Evolutionary conservation across 345 rosid species (phyloP).

Genomic region (Dipteronia dyeriana): DNA sequence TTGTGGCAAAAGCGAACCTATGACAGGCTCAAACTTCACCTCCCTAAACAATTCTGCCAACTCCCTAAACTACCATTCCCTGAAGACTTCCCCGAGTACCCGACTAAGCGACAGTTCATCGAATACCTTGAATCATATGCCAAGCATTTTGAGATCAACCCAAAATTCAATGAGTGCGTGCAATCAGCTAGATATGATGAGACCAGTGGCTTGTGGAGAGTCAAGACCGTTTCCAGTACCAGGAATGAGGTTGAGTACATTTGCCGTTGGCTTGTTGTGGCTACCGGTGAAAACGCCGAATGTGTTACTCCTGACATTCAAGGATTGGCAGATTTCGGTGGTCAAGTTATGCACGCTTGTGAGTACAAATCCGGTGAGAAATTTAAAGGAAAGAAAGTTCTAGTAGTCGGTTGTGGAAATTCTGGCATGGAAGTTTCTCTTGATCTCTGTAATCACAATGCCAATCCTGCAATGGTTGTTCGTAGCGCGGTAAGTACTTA

Average conservation of each 20-base stretch:
- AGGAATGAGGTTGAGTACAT: constrained; percentile 72
- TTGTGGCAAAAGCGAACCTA: constrained; percentile 81
- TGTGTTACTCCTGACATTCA: constrained; percentile 67
- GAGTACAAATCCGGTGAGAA: constrained; percentile 82
- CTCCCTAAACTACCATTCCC: constrained; percentile 84
- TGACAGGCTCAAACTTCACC: constrained; percentile 83
- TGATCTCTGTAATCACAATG: constrained; percentile 75
- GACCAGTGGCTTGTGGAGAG: constrained; percentile 82
- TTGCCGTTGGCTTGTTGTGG: constrained; percentile 94
- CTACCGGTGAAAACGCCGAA: constrained; percentile 96
- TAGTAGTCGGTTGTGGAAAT: constrained; percentile 94
- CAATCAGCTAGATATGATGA: constrained; percentile 78
- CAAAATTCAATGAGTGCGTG: constrained; percentile 80
- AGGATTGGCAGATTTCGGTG: constrained; percentile 64
- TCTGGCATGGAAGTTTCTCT: constrained; percentile 98
- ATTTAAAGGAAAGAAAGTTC: constrained; percentile 61
- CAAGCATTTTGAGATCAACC: constrained; percentile 57
- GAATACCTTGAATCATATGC: constrained; percentile 77
- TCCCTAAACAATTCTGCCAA: constrained; percentile 81
- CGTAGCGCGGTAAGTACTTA: constrained; percentile 72
- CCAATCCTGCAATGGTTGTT: constrained; percentile 75
- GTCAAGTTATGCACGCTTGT: constrained; percentile 72
- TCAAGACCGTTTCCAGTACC: constrained; percentile 49
- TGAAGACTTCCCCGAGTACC: constrained; percentile 72
- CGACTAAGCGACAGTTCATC: constrained; percentile 66